A percentile compares a stretch with the other conserved stretches of the same genome.
phyloP scores from a whole-genome alignment of 1,284 basidiomycete species.

The Clitocybe nebularis region DNA sequence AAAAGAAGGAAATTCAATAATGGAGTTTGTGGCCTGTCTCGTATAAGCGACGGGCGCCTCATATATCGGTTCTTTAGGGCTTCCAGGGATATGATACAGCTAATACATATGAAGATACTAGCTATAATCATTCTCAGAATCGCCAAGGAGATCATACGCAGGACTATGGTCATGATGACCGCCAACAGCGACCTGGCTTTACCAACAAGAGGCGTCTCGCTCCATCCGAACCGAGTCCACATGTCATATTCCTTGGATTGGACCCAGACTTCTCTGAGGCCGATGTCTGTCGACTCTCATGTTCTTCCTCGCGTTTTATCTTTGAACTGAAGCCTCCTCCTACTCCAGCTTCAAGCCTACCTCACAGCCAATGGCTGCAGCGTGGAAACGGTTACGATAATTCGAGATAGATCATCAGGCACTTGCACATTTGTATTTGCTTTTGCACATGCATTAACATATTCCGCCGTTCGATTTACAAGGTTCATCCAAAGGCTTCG shows the following conservation, averaged over 20 bases:
- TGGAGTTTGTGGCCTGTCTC: constrained; percentile 41
- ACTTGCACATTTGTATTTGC: constrained; percentile 79
- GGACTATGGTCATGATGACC: constrained; percentile 47
- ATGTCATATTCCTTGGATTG: constrained; percentile 89
- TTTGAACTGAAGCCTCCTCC: constrained; percentile 34
- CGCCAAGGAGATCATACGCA: constrained; percentile 25
- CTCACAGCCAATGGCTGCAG: constrained; percentile 69
- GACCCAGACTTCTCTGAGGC: constrained; percentile 87
- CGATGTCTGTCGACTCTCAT: constrained; percentile 65
- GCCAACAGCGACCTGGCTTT: constrained; percentile 28
- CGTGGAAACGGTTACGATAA: constrained; percentile 85
- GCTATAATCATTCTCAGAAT: constrained; percentile 26
- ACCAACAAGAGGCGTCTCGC: constrained; percentile 67
- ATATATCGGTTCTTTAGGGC: constrained; percentile 12
- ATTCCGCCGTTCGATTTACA: constrained; percentile 58
- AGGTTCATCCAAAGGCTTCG: constrained; percentile 90
- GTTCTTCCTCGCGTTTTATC: constrained; percentile 29
- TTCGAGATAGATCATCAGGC: constrained; percentile 90
- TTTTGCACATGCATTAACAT: constrained; percentile 68
- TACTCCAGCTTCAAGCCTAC: constrained; percentile 70
- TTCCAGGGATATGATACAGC: constrained; percentile 47
- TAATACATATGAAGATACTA: constrained; percentile 40
- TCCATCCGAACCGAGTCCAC: constrained; percentile 78
- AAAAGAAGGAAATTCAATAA: constrained; percentile 77
- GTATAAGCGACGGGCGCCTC: constrained; percentile 6